Evolutionary conservation across 257 asterid genomes (phyloP).

Genomic region (Lycium barbarum): DNA sequence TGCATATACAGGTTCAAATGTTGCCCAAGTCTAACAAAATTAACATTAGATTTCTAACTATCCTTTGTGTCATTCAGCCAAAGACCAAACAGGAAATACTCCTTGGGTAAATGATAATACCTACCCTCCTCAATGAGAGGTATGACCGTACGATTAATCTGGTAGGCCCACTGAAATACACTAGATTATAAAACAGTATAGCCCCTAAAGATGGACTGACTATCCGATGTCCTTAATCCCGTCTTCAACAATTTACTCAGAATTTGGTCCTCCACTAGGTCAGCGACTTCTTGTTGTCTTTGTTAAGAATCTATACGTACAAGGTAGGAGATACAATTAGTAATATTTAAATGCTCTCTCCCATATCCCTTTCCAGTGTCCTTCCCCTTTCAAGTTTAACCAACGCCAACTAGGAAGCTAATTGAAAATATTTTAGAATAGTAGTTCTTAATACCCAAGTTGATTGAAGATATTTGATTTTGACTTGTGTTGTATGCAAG

Average conservation of each 20-base stretch:
- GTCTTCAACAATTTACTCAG: background rate
- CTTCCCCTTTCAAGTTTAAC: background rate
- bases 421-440: too few relatives aligned
- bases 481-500: background rate
- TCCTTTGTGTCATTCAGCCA: background rate
- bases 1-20: background rate
- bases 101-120: background rate
- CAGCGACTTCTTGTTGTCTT: background rate
- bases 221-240: background rate
- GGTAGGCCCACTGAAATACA: background rate
- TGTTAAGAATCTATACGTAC: background rate
- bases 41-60: background rate
- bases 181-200: background rate
- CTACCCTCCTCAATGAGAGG: constrained; percentile 3
- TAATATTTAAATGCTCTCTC: background rate
- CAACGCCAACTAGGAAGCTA: background rate
- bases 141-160: background rate
- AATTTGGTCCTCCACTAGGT: background rate
- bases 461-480: background rate
- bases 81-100: background rate
- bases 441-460: background rate
- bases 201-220: too few relatives aligned
- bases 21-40: background rate
- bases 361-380: background rate
- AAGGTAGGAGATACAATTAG: background rate